These are phyloP conservation scores for Saccharomyces hybrid DNA, from an alignment of 1,139 yeast species.

Conservation along the genomic window DNA sequence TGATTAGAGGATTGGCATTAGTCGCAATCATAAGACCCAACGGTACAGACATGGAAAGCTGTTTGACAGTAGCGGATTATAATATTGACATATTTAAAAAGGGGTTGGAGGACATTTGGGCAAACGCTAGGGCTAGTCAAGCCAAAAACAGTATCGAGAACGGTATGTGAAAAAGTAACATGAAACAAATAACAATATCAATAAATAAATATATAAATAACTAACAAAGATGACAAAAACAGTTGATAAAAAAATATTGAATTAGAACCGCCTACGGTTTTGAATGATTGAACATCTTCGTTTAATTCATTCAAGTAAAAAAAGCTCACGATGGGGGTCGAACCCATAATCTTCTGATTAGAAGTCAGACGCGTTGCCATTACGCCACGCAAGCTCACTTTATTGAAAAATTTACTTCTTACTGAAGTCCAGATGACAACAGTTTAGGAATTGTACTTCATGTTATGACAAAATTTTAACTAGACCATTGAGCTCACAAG, in stretches of 20 bases:
- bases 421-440: no score
- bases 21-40: constrained; percentile 78
- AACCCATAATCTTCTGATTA: constrained; percentile 53
- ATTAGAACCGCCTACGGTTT: no score
- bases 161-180: constrained; percentile 4
- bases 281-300: no score
- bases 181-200: not conserved
- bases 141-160: constrained; percentile 3
- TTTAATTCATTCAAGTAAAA: constrained; percentile 1
- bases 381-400: constrained; percentile 46
- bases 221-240: no score
- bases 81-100: constrained; percentile 76
- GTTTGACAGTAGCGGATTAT: constrained; percentile 76
- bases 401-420: not conserved
- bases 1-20: constrained; percentile 87
- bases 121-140: constrained; percentile 22
- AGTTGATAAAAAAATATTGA: no score
- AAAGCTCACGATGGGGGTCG: constrained; percentile 53
- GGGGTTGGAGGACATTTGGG: constrained; percentile 76
- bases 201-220: not conserved
- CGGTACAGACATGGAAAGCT: constrained; percentile 41
- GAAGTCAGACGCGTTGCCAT: constrained; percentile 58
- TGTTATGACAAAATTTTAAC: no score
- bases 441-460: no score
- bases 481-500: not conserved